Percentiles rank a stretch among this genome's conserved stretches.
phyloP scores from a whole-genome alignment of 768 basidiomycete genomes.

The Boletus subcaerulescens region DNA sequence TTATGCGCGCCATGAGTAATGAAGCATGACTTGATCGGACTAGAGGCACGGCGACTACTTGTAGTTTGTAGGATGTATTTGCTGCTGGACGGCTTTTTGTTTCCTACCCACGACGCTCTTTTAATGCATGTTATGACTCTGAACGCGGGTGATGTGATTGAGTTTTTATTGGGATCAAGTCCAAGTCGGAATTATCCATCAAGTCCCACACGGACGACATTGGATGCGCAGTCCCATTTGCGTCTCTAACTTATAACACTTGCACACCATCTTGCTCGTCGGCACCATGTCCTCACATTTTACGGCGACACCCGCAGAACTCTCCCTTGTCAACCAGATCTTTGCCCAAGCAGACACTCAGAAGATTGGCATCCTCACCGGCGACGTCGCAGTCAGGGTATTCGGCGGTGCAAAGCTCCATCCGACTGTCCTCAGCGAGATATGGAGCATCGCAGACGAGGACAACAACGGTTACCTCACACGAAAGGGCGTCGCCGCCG shows the following conservation, averaged over 20 bases:
- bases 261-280: neutral
- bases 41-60: conserved; percentile 5
- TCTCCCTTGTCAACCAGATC: conserved; percentile 67
- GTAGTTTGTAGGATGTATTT: conserved; percentile 4
- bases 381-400: conserved; percentile 85
- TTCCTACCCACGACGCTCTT: conserved; percentile 3
- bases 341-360: conserved; percentile 72
- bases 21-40: conserved; percentile 2
- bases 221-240: conserved; percentile 17
- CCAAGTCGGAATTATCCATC: no score
- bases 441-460: conserved; percentile 91
- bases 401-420: conserved; percentile 82
- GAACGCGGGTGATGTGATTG: neutral
- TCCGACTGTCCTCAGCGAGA: conserved; percentile 79
- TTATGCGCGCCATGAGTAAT: neutral
- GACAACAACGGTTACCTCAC: conserved; percentile 93
- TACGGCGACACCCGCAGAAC: conserved; percentile 45
- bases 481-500: conserved; percentile 81
- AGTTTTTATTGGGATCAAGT: no score
- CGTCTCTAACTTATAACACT: conserved; percentile 22
- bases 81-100: conserved; percentile 15
- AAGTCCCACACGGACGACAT: conserved; percentile 3
- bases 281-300: conserved; percentile 41
- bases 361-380: conserved; percentile 81
- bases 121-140: conserved; percentile 5